Evolutionary conservation across 768 basidiomycete species (phyloP).

Genomic region (Amanita molliuscula): DNA sequence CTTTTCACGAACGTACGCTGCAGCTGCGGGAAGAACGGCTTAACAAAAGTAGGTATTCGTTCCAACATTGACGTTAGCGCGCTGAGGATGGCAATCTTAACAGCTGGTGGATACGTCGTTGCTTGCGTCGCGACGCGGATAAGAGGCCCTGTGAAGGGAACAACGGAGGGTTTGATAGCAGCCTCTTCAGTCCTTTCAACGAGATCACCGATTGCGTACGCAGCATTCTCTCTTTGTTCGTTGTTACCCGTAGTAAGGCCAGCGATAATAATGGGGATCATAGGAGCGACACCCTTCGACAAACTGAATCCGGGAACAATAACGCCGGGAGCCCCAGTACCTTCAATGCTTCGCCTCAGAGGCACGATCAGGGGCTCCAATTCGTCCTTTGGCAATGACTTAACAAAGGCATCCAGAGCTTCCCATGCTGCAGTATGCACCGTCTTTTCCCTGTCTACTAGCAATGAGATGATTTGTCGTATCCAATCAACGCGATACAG

Average conservation of each 20-base stretch:
- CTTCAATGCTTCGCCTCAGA: slow-evolving; percentile 80
- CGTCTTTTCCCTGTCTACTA: slow-evolving; percentile 67
- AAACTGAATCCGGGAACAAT: slow-evolving; percentile 81
- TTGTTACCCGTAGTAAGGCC: slow-evolving; percentile 93
- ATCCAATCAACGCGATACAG: slow-evolving; percentile 93
- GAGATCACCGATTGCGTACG: slow-evolving; percentile 93
- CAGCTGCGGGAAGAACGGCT: slow-evolving; percentile 97
- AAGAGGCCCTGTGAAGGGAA: slow-evolving; percentile 90
- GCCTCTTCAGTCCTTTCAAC: slow-evolving; percentile 73
- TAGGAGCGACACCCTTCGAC: slow-evolving; percentile 72
- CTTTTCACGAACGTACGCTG: slow-evolving; percentile 97
- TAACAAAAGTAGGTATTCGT: slow-evolving; percentile 80
- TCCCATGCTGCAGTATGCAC: slow-evolving; percentile 79
- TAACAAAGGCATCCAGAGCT: slow-evolving; percentile 82
- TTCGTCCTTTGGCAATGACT: slow-evolving; percentile 87
- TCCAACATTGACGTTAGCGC: slow-evolving; percentile 81
- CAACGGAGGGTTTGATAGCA: slow-evolving; percentile 91
- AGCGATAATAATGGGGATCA: slow-evolving; percentile 81
- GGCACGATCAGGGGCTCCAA: slow-evolving; percentile 86
- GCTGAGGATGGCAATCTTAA: slow-evolving; percentile 84
- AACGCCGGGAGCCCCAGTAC: slow-evolving; percentile 66
- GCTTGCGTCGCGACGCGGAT: slow-evolving; percentile 92
- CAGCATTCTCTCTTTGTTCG: slow-evolving; percentile 91
- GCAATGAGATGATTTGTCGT: slow-evolving; percentile 70
- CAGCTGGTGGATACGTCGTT: slow-evolving; percentile 81